phyloP scores from a whole-genome alignment of 345 rosid genomes.

The Eucalyptus shirleyi region DNA sequence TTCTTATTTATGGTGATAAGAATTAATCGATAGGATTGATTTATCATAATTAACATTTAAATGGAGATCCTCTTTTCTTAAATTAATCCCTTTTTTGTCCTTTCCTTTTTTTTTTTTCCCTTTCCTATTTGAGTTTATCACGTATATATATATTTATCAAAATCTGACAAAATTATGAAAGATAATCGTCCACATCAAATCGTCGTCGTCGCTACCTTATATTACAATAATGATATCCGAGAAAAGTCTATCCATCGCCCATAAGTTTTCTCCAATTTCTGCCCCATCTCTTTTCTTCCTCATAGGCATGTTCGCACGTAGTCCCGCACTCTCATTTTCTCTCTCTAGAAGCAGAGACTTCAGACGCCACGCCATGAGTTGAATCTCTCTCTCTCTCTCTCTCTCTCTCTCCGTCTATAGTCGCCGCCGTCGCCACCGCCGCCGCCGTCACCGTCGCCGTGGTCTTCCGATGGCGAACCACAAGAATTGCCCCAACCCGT shows the following conservation, averaged over 20 bases:
- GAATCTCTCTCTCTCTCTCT: not conserved
- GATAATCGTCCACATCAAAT: not conserved
- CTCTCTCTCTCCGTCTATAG: not conserved
- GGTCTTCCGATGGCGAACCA: not conserved
- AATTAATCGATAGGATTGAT: too few species aligned
- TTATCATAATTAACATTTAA: not conserved
- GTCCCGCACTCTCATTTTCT: not conserved
- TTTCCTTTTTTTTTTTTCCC: not conserved
- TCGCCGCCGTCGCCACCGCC: not conserved
- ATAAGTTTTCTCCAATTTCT: not conserved
- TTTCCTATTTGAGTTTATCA: not conserved
- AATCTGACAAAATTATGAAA: not conserved
- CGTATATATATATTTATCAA: not conserved
- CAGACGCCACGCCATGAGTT: not conserved
- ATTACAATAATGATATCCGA: not conserved
- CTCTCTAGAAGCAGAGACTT: not conserved
- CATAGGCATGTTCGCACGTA: not conserved
- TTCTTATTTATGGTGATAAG: too few species aligned
- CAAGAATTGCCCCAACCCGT: not conserved
- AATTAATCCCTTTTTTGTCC: not conserved
- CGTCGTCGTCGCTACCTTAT: not conserved
- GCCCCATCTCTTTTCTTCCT: not conserved
- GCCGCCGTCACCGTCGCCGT: too few species aligned
- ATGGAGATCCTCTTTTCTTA: not conserved
- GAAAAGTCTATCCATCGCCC: not conserved